Conservation (phyloP, 495 filamentous ascomycete species). For the Neurospora sp. region DNA sequence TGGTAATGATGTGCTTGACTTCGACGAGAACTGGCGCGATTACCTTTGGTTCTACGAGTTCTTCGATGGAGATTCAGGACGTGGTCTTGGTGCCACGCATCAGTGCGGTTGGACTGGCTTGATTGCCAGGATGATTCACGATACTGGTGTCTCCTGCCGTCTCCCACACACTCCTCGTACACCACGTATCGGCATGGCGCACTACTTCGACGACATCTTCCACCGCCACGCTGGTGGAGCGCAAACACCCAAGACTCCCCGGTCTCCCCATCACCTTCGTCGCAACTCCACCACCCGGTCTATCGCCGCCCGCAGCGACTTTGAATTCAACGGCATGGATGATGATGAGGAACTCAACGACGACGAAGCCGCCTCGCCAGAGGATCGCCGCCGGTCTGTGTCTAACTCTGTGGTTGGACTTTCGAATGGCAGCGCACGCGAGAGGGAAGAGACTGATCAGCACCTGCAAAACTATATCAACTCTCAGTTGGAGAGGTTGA, state of each 20-base stretch:
- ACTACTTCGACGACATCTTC: conserved; percentile 94
- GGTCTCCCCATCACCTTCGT: conserved; percentile 46
- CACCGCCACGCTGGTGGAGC: conserved; percentile 34
- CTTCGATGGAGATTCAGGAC: conserved; percentile 86
- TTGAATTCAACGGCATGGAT: conserved; percentile 37
- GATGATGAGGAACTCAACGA: conserved; percentile 19
- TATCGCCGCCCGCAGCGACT: conserved; percentile 82
- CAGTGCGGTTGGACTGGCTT: conserved; percentile 97
- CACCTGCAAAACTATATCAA: conserved; percentile 64
- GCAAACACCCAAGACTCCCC: conserved; percentile 25
- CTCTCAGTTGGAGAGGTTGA: conserved; percentile 55
- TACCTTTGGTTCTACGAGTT: conserved; percentile 95
- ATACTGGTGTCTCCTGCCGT: conserved; percentile 86
- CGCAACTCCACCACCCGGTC: conserved; percentile 77
- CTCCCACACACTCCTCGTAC: conserved; percentile 88
- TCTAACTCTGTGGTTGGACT: conserved; percentile 11
- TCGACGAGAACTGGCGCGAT: conserved; percentile 85
- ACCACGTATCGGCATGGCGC: conserved; percentile 67
- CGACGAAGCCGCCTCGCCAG: conserved; percentile 15
- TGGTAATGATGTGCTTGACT: conserved; percentile 74
- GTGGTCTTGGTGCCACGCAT: conserved; percentile 84
- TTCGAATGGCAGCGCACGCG: conserved; percentile 5
- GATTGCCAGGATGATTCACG: conserved; percentile 93
- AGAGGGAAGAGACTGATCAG: conserved; percentile 46
- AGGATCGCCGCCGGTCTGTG: conserved; percentile 25